Percentiles rank a stretch among this genome's conserved stretches.
Conservation (phyloP, 2,329 filamentous ascomycete genomes). For the Cryoendolithus antarcticus region DNA sequence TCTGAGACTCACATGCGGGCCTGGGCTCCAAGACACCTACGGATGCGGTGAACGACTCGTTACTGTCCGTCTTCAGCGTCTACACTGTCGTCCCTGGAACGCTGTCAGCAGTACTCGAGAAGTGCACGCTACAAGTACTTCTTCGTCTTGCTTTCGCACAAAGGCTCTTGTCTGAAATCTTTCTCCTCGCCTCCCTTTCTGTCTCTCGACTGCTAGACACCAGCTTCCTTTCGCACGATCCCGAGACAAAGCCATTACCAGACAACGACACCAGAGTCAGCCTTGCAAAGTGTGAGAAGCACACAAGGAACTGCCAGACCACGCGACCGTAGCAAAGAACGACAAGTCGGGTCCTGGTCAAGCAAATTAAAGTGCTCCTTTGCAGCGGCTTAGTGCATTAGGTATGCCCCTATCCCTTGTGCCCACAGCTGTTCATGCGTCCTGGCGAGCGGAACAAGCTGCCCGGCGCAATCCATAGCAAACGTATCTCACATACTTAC, state of each 20-base stretch:
- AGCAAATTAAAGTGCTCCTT: constrained; percentile 17
- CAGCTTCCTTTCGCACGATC: constrained; percentile 12
- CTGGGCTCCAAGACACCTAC: constrained; percentile 19
- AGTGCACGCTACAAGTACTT: constrained; percentile 20
- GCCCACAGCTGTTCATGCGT: constrained; percentile 14
- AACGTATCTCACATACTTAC: constrained; percentile 18
- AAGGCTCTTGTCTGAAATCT: constrained; percentile 22
- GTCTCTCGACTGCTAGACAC: constrained; percentile 15
- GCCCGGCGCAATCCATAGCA: constrained; percentile 12
- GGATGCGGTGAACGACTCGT: constrained; percentile 18
- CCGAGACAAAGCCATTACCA: constrained; percentile 20
- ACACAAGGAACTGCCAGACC: constrained; percentile 13
- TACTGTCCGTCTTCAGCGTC: constrained; percentile 17
- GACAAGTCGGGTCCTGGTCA: constrained; percentile 8
- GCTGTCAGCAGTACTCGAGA: constrained; percentile 8
- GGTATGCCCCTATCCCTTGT: constrained; percentile 13
- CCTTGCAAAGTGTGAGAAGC: constrained; percentile 9
- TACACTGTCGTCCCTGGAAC: constrained; percentile 7
- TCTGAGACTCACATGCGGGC: constrained; percentile 16
- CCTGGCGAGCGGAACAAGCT: constrained; percentile 19
- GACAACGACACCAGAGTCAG: constrained; percentile 15
- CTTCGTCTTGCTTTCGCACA: constrained; percentile 16
- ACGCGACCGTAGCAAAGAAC: constrained; percentile 15
- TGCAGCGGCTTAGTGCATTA: constrained; percentile 19
- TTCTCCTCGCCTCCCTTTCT: constrained; percentile 15